Percentiles rank a stretch among this genome's conserved stretches.
Conservation (phyloP, 208 protist species). For the Phytomonas sp. region DNA sequence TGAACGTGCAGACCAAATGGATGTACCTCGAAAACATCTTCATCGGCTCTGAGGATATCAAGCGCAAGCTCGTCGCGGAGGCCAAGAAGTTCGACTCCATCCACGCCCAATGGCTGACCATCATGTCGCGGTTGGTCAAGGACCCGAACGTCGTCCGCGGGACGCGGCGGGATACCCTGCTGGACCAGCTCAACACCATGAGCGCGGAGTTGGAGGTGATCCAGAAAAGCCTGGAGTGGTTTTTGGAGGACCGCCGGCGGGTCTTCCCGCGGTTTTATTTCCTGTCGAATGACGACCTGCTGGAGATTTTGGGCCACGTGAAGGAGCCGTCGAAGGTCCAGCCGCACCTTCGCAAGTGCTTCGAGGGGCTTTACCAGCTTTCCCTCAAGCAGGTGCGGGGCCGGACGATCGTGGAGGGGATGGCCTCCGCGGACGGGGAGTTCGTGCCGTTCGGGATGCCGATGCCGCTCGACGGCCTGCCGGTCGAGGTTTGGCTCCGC, state of each 20-base stretch:
- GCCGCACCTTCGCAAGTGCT: constrained; percentile 96
- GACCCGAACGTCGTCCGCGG: constrained; percentile 86
- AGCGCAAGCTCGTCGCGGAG: constrained; percentile 94
- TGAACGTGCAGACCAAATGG: constrained; percentile 93
- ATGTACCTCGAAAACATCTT: constrained; percentile 98
- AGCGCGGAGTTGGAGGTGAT: constrained; percentile 93
- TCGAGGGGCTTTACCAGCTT: constrained; percentile 92
- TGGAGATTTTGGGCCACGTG: constrained; percentile 96
- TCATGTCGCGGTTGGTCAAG: constrained; percentile 79
- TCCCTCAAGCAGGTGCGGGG: constrained; percentile 73
- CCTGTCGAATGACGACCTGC: constrained; percentile 95
- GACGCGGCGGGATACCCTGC: constrained; percentile 85
- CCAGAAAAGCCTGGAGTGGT: constrained; percentile 95
- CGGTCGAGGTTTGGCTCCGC: constrained; percentile 92
- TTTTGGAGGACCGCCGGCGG: constrained; percentile 94
- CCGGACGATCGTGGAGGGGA: constrained; percentile 69
- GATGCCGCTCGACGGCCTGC: constrained; percentile 83
- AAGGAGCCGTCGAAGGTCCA: constrained; percentile 95
- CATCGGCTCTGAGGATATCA: constrained; percentile 95
- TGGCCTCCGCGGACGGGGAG: constrained; percentile 91
- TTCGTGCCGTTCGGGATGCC: constrained; percentile 82
- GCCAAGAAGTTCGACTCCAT: constrained; percentile 93
- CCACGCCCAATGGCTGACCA: constrained; percentile 91
- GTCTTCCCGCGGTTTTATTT: constrained; percentile 98
- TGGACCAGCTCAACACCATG: constrained; percentile 91